Base-by-base conservation (phyloP, 768 basidiomycete genomes). In the Termitomyces sp. region DNA sequence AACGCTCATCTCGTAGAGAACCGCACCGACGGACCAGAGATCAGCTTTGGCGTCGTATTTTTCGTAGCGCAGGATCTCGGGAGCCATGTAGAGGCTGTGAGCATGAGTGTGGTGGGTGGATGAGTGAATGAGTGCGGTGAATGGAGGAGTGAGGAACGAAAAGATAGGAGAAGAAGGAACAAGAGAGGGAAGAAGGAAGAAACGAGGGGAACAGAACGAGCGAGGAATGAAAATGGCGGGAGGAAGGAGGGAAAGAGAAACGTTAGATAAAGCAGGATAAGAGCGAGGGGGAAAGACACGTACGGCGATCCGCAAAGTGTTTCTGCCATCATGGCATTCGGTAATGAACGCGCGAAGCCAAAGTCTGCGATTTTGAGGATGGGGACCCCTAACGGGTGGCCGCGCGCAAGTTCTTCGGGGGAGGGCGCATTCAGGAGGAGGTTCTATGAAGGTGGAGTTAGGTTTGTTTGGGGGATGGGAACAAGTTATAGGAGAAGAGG, bases 31-130 rank as follows among this genome's bases (percentile, higher is more conserved):
- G 32, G 93, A 95, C 97, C 97, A 99, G 1, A 99, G 80, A 69
- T 99, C 97, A 12, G 93, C 97, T 70, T 94, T 96, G 20, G 95
- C 95, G 70, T 97, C 95, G 72, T 99, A 98, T 69, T 95, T 95
- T 74, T 98, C 89, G 70, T 97, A 97, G 16, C 92, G 86, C 12
- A 99, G 76, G 65, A 99, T 98, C 73, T 99, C 97, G 0, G 97
- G 97, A 0, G 97, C 97, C 97, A 98, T 99, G 75, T 99, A 99
- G 32, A 99, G 74, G 48, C 93, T 95, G 56, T 6, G 43, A 7
- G n/a, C n/a, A n/a, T n/a, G n/a, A n/a, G n/a, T n/a, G n/a, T n/a
- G n/a, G n/a, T n/a, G n/a, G n/a, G n/a, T n/a, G n/a, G n/a, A n/a
- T n/a, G n/a, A n/a, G n/a, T n/a, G n/a, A n/a, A n/a, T n/a, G n/a